Evolutionary conservation across 1,284 basidiomycete species (phyloP).

Genomic region (Melampsora abietis-canadensis): DNA sequence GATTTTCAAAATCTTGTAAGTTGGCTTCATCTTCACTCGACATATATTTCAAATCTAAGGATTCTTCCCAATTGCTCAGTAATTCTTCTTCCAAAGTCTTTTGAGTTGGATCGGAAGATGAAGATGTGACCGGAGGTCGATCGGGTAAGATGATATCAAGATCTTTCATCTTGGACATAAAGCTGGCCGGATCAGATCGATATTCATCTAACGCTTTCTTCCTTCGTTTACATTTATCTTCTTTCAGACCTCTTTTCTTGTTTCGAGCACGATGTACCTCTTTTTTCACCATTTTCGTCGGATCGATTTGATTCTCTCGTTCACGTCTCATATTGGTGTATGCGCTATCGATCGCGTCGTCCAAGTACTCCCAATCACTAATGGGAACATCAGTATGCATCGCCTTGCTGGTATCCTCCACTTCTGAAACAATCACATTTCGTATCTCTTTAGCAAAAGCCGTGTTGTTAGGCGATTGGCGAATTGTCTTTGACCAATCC

Average conservation of each 20-base stretch:
- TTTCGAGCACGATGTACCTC: conserved; percentile 39
- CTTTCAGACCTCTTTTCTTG: conserved; percentile 33
- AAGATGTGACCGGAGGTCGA: conserved; percentile 8
- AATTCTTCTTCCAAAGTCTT: background rate
- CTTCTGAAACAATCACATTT: conserved; percentile 28
- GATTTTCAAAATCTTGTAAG: conserved; percentile 25
- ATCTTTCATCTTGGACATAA: conserved; percentile 6
- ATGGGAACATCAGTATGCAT: conserved; percentile 33
- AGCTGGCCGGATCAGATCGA: conserved; percentile 11
- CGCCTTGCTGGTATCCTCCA: conserved; percentile 12
- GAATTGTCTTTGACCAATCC: conserved; percentile 40
- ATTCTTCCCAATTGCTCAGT: conserved; percentile 22
- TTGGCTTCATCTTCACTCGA: conserved; percentile 38
- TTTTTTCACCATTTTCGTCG: conserved; percentile 38
- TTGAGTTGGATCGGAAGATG: background rate
- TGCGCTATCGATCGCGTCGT: conserved; percentile 34
- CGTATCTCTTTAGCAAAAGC: conserved; percentile 41
- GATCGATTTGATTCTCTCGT: conserved; percentile 36
- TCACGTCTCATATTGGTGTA: conserved; percentile 39
- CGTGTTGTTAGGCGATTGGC: conserved; percentile 35
- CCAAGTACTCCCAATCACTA: conserved; percentile 34
- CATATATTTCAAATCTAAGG: conserved; percentile 38
- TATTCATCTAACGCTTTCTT: conserved; percentile 32
- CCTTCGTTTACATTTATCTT: conserved; percentile 35
- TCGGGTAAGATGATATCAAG: conserved; percentile 8